Evolutionary conservation across 257 asterid species (phyloP), one percentile per base, ranked within the genome.

Genomic region (Solanum bulbocastanum): DNA sequence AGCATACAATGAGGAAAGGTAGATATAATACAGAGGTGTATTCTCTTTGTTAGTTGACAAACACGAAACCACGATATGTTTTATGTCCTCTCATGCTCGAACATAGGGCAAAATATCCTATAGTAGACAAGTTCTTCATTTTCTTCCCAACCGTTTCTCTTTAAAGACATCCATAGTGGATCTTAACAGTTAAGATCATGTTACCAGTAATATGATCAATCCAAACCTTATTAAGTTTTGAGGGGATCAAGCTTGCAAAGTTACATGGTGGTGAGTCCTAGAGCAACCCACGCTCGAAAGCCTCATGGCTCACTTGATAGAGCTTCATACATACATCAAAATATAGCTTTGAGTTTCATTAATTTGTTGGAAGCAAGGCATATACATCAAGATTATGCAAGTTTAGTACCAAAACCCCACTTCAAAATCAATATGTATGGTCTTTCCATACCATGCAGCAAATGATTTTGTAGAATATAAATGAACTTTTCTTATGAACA

Each of bases 1-100:
- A 49, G 68, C 56, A 88, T 71, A 62, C 78, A 84, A 87, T 93
- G 87, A 90, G 90, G 36, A 90, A 75, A 84, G 65, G 35, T 36
- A 66, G 27, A 84, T 12, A 32, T 35, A 27, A 15, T 3, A 46
- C 49, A 42, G 30, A 32, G 39, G 39, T 5, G 62, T 44, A 44
- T 16, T 42, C 65, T 15, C 40, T 82, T 49, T 49, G 44, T 20
- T 49, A 82, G 6, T 27, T 58, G 65, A 74, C 58, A 74, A 32
- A 78, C 35, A 62, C 36, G 42, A 90, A n/a, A 86, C 44, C 35
- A 44, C 44, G 39, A 10, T 81, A 86, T 36, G 85, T 40, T 39
- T 83, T 46, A 78, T 82, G 42, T 82, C 85, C 68, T 30, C 85
- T 46, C 68, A 82, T 16, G 69, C 30, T 82, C 27, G 66, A 44